These are phyloP conservation scores for Aspergillus puulaauensis DNA, from an alignment of 2,329 filamentous ascomycete species.

Conservation along the genomic window DNA sequence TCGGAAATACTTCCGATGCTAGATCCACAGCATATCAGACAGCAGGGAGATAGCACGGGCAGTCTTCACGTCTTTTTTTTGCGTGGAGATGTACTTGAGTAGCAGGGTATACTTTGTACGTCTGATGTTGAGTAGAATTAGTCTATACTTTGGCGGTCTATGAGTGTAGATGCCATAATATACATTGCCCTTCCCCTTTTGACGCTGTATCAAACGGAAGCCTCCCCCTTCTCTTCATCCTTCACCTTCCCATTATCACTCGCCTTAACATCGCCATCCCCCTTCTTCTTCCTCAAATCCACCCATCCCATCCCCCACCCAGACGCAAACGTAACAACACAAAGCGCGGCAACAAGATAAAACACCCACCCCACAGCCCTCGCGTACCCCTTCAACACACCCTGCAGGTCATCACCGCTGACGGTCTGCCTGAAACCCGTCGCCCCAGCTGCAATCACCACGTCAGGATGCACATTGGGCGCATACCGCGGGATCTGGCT, in stretches of 20 bases:
- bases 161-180: no score
- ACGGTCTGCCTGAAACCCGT: conserved; percentile 43
- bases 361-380: conserved; percentile 25
- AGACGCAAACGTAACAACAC: conserved; percentile 14
- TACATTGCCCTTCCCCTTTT: no score
- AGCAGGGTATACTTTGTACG: no score
- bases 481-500: conserved; percentile 31
- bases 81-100: no score
- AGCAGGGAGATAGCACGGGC: no score
- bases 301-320: conserved; percentile 30
- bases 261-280: neutral
- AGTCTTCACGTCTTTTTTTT: no score
- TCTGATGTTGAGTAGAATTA: no score
- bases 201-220: neutral
- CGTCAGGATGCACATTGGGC: conserved; percentile 33
- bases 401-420: conserved; percentile 22
- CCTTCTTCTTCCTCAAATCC: conserved; percentile 22
- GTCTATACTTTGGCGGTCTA: no score
- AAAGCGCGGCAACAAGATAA: conserved; percentile 23
- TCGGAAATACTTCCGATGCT: no score
- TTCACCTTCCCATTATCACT: neutral
- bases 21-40: no score
- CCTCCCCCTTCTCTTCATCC: neutral
- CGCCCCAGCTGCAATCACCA: conserved; percentile 44
- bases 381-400: conserved; percentile 34